Evolutionary conservation across 2,329 filamentous ascomycete genomes (phyloP).

Genomic region (Xylaria hypoxylon): DNA sequence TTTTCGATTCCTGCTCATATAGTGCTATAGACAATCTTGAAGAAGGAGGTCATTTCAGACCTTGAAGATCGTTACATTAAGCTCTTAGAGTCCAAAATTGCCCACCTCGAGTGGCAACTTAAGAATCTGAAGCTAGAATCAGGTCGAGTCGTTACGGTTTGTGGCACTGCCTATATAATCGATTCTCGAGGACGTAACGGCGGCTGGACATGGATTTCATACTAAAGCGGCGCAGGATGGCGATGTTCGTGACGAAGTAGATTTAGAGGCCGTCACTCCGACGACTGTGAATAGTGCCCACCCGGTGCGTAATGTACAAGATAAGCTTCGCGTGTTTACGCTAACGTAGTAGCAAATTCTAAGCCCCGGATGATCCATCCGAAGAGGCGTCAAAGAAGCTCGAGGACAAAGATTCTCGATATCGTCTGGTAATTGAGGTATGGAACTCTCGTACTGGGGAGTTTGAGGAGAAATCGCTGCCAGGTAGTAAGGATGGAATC

Average conservation of each 20-base stretch:
- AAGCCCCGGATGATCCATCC: not conserved
- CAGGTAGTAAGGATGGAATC: constrained; percentile 1
- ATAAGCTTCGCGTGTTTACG: too few species aligned
- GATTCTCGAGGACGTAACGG: not conserved
- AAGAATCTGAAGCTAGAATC: not conserved
- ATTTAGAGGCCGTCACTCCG: not conserved
- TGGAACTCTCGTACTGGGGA: constrained; percentile 12
- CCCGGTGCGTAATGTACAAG: too few species aligned
- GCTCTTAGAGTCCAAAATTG: constrained; percentile 21
- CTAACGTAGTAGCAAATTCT: not conserved
- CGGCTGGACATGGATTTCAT: not conserved
- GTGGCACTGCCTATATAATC: not conserved
- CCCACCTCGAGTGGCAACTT: constrained; percentile 19
- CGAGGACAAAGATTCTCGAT: constrained; percentile 16
- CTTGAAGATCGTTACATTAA: constrained; percentile 23
- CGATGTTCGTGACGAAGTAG: not conserved
- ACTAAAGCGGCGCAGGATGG: not conserved
- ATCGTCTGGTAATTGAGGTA: constrained; percentile 16
- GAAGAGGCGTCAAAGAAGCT: not conserved
- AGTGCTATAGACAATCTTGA: not conserved
- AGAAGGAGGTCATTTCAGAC: constrained; percentile 13
- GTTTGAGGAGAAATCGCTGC: constrained; percentile 16
- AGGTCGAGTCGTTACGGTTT: not conserved
- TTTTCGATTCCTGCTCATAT: too few species aligned
- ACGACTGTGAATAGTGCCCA: too few species aligned